Evolutionary conservation across 2,329 filamentous ascomycete species (phyloP), one percentile per base, ranked within the genome.

Genomic region (Aspergillus novofumigatus): DNA sequence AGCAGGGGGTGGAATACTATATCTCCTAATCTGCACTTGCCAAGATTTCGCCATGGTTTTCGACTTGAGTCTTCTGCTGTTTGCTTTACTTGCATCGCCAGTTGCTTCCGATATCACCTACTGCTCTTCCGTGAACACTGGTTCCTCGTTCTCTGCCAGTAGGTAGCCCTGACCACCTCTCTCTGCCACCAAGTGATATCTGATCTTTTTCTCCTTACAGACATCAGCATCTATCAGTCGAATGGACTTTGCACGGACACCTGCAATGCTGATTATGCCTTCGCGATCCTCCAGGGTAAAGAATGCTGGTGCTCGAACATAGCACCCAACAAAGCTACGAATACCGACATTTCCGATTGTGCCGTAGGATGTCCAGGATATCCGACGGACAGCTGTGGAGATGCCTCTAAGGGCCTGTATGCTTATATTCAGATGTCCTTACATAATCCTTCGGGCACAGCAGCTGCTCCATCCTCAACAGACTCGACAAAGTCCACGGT

Each of bases 251-350:
- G 79, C 59, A 51, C 67, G 45, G 52, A 59, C 0, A 71, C 69
- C 35, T 81, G 79, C 63, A 63, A 65, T 42, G 63, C 62, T 23
- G 65, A 71, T 32, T 81, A 78, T 62, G 78, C 77, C 3, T 77
- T 79, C 56, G 78, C 73, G 14, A 69, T 81, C 41, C 55, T 80
- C 9, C 77, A 78, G 61, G 75, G 69, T n/a, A 72, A 76, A 53
- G 66, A 69, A 20, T 81, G 79, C 65, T 81, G 79, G 78, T 81
- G 79, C 64, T 77, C 78, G 8, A 75, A 81, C 57, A 75, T 78
- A 52, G 69, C 68, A 11, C 79, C 79, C 2, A 69, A 71, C 7
- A 59, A 69, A 41, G 72, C 69, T 6, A 69, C 70, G 7, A 70
- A 66, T 49, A 65, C 67, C 14, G 55, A 62, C 23, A 47, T 51